Evolutionary conservation across 768 basidiomycete species (phyloP), one percentile per base, ranked within the genome.

Genomic region (Harrya chromipes): DNA sequence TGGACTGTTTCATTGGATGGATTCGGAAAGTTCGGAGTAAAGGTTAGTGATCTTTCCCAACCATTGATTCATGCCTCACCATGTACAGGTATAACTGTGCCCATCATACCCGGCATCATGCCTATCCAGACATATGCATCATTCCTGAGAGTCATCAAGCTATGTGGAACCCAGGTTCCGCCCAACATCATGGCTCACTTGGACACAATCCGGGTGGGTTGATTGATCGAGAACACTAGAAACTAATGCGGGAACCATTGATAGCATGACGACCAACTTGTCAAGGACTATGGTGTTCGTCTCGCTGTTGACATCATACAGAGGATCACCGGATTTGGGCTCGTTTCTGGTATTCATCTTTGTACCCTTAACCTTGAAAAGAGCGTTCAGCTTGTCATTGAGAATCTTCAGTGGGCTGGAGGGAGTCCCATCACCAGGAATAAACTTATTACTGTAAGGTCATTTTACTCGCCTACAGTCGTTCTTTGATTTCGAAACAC

Each of bases 291-390:
- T 58, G 97, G 97, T n/a, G 83, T 98, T 26, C 72, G 77, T 20
- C 77, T 98, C 4, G 90, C 94, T 1, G 84, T 89, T 11, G 73
- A 82, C 23, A 95, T 90, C 78, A 86, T 97, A 58, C 68, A 65
- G 52, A 78, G 70, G 40, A 72, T 87, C 26, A 82, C 76, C 13
- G 66, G 55, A 19, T 76, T 79, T 52, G 82, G 82, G 13, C 74
- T 74, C 19, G 72, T 91, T 33, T 70, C 74, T 8, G 94, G 93
- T 1, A 79, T 98, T 39, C 94, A 98, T 67, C 86, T 99, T 61
- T 98, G 93, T 65, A 99, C 97, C 1, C 77, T 99, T 51, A 99
- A 99, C 69, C 81, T 99, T 10, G 97, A 99, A 66, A 95, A 92
- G 74, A 95, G 93, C 58, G 87, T 98, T 2, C 85, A 87, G 47